phyloP scores from a whole-genome alignment of 2,329 filamentous ascomycete species.

The Shiraia sp. region DNA sequence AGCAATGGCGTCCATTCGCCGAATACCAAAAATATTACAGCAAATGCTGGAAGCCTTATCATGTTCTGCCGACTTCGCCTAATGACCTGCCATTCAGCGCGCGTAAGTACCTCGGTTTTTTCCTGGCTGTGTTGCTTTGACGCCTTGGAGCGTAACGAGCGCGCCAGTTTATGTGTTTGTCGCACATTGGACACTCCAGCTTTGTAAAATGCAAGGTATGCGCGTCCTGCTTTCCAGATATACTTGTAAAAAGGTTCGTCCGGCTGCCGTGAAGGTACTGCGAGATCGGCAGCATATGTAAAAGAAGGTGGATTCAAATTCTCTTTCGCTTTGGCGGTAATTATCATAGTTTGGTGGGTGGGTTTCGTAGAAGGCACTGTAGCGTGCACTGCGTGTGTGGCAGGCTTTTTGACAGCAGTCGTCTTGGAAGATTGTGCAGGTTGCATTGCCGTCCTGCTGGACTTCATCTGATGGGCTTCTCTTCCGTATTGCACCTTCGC shows the following conservation, averaged over 20 bases:
- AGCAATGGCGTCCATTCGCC: constrained; percentile 87
- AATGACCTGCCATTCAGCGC: constrained; percentile 72
- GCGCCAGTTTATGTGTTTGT: constrained; percentile 61
- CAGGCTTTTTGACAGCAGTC: constrained; percentile 7
- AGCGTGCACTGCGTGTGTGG: not conserved
- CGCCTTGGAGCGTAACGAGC: constrained; percentile 48
- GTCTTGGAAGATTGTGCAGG: constrained; percentile 10
- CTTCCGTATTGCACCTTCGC: constrained; percentile 9
- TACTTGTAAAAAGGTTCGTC: constrained; percentile 55
- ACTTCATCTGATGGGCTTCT: constrained; percentile 4
- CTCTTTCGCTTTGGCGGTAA: constrained; percentile 15
- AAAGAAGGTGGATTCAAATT: constrained; percentile 70
- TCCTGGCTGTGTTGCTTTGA: constrained; percentile 5
- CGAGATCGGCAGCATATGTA: constrained; percentile 72
- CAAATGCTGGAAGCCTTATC: constrained; percentile 78
- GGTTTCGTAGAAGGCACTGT: constrained; percentile 1
- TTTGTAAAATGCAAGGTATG: constrained; percentile 87
- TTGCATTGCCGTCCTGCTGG: no score
- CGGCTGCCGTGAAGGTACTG: constrained; percentile 60
- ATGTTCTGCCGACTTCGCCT: constrained; percentile 72
- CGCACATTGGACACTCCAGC: constrained; percentile 75
- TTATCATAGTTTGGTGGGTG: constrained; percentile 5
- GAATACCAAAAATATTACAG: constrained; percentile 72
- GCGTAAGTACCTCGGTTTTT: constrained; percentile 50
- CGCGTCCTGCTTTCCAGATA: constrained; percentile 67